Evolutionary conservation across 495 filamentous ascomycete genomes (phyloP), one percentile per base, ranked within the genome.

Genomic region (Penicillium psychrofluorescens): DNA sequence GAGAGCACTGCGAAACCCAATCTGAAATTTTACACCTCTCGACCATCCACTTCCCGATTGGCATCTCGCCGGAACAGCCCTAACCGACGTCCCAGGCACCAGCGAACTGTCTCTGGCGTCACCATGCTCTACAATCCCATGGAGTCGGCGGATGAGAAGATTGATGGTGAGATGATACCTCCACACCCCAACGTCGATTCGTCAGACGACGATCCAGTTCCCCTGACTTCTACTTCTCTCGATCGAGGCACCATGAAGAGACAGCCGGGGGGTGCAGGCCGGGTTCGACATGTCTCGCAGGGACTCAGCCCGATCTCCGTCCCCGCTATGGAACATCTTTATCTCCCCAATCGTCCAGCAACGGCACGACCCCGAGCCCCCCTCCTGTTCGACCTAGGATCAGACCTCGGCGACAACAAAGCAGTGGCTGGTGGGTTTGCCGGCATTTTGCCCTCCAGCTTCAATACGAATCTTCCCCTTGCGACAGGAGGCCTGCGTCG

Each of bases 391-490:
- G 83, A 83, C 45, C 69, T 84, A 4, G 81, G 80, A 12, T 88
- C 84, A 8, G 86, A 91, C 44, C 65, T 90, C 11, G 86, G 82
- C 30, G 81, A 77, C 46, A 82, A 86, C 53, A 78, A 76, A 40
- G 76, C 79, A 13, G 75, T 82, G 41, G 67, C 70, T 7, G 69
- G 69, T 30, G 62, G 56, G 11, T 70, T 71, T 35, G 39, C 70
- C 4, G 80, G 77, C 11, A 79, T 72, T 0, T 68, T 85, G 28
- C 79, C 86, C 2, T 80, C 83, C n/a, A 88, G 81, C 45, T 86
- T 90, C 58, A 80, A 79, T 28, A 91, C 84, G 9, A 82, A 88
- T 63, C 81, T 90, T 75, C 85, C 79, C 11, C 80, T 84, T 67
- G 81, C 83, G 4, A 78, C 79, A 0, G 78, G 78, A 3, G 56